Evolutionary conservation across 805 yeast species (phyloP).

Genomic region (Metschnikowia orientalis): DNA sequence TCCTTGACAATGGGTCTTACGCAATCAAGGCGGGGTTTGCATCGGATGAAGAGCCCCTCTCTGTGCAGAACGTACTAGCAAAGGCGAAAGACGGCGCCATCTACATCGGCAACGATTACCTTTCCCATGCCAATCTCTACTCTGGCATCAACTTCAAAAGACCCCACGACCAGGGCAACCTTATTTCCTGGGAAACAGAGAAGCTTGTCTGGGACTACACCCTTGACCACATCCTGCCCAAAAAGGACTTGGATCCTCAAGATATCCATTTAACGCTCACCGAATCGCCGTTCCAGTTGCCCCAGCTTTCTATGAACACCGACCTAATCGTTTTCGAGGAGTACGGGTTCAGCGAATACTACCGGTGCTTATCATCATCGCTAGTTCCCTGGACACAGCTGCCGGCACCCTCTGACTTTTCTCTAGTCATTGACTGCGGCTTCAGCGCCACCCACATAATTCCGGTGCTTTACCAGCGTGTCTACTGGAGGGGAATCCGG

Average conservation of each 20-base stretch:
- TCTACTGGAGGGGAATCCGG: slow-evolving; percentile 70
- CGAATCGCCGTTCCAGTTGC: slow-evolving; percentile 78
- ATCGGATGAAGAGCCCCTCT: slow-evolving; percentile 34
- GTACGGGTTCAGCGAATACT: slow-evolving; percentile 70
- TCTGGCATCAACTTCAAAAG: slow-evolving; percentile 71
- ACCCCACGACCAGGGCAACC: slow-evolving; percentile 85
- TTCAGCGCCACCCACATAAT: slow-evolving; percentile 81
- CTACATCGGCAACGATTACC: slow-evolving; percentile 66
- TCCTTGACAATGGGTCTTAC: slow-evolving; percentile 89
- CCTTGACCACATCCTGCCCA: slow-evolving; percentile 41
- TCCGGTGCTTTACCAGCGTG: slow-evolving; percentile 77
- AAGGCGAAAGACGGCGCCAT: slow-evolving; percentile 71
- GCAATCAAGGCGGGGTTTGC: slow-evolving; percentile 54
- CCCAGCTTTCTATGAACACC: slow-evolving; percentile 74
- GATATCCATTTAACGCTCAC: slow-evolving; percentile 64
- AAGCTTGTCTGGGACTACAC: slow-evolving; percentile 87
- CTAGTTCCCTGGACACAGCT: slow-evolving; percentile 55
- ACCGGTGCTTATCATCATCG: slow-evolving; percentile 59
- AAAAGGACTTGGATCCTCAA: slow-evolving; percentile 34
- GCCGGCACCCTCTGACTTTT: slow-evolving; percentile 46
- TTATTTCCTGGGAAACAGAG: slow-evolving; percentile 88
- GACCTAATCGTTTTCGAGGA: slow-evolving; percentile 95
- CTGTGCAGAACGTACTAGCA: slow-evolving; percentile 65
- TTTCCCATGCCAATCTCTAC: slow-evolving; percentile 60
- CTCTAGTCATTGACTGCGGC: slow-evolving; percentile 82